These are phyloP conservation scores for Phytophthora kernoviae DNA, from an alignment of 352 stramenopile species.

Conservation along the genomic window DNA sequence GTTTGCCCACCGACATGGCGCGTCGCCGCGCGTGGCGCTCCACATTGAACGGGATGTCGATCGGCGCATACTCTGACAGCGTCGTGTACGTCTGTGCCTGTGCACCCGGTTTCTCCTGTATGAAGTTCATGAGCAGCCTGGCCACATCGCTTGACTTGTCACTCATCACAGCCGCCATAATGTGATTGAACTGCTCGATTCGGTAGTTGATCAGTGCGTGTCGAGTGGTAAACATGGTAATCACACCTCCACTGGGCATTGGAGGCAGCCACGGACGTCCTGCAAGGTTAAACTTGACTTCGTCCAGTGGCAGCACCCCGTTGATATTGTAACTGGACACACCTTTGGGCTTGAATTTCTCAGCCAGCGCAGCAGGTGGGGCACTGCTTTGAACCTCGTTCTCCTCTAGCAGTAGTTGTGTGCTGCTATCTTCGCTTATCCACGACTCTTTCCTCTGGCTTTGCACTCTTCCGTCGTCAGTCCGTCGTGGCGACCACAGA, in stretches of 20 bases:
- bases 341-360: constrained; percentile 18
- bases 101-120: constrained; percentile 73
- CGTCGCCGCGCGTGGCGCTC: constrained; percentile 65
- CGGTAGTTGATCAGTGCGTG: constrained; percentile 65
- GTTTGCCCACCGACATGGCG: constrained; percentile 66
- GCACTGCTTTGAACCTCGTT: constrained; percentile 33
- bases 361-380: constrained; percentile 6
- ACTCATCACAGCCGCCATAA: constrained; percentile 70
- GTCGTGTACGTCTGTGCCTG: constrained; percentile 68
- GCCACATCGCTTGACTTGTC: constrained; percentile 63
- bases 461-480: constrained; percentile 25
- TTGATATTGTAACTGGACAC: constrained; percentile 49
- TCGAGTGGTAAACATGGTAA: constrained; percentile 65
- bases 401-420: constrained; percentile 24
- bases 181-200: constrained; percentile 73
- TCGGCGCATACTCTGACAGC: constrained; percentile 72
- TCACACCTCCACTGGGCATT: constrained; percentile 60
- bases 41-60: constrained; percentile 71
- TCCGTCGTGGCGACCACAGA: constrained; percentile 54
- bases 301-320: constrained; percentile 49
- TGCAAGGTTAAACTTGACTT: constrained; percentile 56
- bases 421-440: constrained; percentile 34
- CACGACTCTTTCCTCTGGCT: constrained; percentile 23
- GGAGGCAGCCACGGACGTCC: constrained; percentile 57
- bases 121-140: constrained; percentile 74